A percentile compares a stretch with the other conserved stretches of the same genome.
These are phyloP conservation scores for Striga hermonthica DNA, from an alignment of 305 asterid species.

Conservation along the genomic window DNA sequence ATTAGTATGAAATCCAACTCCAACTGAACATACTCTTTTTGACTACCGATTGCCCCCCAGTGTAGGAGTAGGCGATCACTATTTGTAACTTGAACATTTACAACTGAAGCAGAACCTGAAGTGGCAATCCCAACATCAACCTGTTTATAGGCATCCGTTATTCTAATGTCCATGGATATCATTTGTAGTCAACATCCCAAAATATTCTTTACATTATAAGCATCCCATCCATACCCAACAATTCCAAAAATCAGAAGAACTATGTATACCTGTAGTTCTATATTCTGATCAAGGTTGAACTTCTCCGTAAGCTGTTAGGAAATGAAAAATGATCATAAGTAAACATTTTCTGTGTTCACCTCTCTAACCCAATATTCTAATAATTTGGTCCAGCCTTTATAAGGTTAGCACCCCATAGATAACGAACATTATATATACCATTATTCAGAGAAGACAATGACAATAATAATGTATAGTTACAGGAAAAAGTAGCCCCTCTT, in stretches of 20 bases:
- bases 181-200: slow-evolving; percentile 24
- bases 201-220: slow-evolving; percentile 12
- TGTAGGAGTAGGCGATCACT: slow-evolving; percentile 65
- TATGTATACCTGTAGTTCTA: slow-evolving; percentile 72
- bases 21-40: slow-evolving; percentile 50
- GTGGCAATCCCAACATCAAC: slow-evolving; percentile 66
- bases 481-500: slow-evolving; percentile 2
- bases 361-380: slow-evolving; percentile 8
- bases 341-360: slow-evolving; percentile 17
- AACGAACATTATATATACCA: slow-evolving; percentile 20
- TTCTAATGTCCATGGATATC: slow-evolving; percentile 24
- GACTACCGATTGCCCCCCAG: slow-evolving; percentile 80
- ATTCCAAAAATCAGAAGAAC: slow-evolving; percentile 22
- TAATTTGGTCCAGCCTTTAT: slow-evolving; percentile 10
- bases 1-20: slow-evolving; percentile 27
- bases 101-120: slow-evolving; percentile 48
- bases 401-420: slow-evolving; percentile 4
- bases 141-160: slow-evolving; percentile 47
- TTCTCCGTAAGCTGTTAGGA: slow-evolving; percentile 60
- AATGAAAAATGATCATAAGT: slow-evolving; percentile 25
- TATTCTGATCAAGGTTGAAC: slow-evolving; percentile 72
- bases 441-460: slow-evolving; percentile 9
- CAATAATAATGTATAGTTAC: neutral
- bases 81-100: slow-evolving; percentile 58
- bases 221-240: slow-evolving; percentile 17